phyloP scores from a whole-genome alignment of 1,284 basidiomycete species.

The Earliella scabrosa region DNA sequence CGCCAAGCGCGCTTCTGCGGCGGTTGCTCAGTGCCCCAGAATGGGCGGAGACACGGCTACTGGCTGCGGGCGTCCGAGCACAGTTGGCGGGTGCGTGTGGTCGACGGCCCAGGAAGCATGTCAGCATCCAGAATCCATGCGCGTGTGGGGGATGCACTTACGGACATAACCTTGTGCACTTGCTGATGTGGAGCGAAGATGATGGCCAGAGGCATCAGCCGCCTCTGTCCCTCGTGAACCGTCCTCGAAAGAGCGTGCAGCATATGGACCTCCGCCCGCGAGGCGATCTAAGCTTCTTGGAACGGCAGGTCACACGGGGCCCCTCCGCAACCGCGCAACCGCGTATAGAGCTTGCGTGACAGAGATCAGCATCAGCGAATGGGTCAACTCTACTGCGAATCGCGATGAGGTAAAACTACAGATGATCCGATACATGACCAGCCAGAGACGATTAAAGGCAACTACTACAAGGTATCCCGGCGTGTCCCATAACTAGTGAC shows the following conservation, averaged over 20 bases:
- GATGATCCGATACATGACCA: constrained; percentile 25
- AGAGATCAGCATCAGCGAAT: constrained; percentile 11
- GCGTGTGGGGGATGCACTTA: constrained; percentile 15
- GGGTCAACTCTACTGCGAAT: constrained; percentile 9
- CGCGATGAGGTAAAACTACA: constrained; percentile 24
- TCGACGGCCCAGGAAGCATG: constrained; percentile 7
- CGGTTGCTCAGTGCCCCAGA: neutral
- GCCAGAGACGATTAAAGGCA: constrained; percentile 18
- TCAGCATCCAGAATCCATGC: constrained; percentile 17
- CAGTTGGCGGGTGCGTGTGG: constrained; percentile 11
- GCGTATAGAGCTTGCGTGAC: neutral
- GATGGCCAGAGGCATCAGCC: constrained; percentile 13
- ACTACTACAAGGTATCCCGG: constrained; percentile 26
- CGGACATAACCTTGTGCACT: constrained; percentile 8
- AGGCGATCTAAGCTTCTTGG: constrained; percentile 5
- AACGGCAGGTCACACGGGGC: constrained; percentile 19
- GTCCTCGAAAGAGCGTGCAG: constrained; percentile 12
- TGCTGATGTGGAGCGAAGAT: constrained; percentile 5
- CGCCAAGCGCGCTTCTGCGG: constrained; percentile 1
- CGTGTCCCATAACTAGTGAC: constrained; percentile 9
- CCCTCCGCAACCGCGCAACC: neutral
- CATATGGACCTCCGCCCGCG: constrained; percentile 10
- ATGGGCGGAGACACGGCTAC: constrained; percentile 8
- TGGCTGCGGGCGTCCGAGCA: neutral
- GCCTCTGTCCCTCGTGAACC: constrained; percentile 15